Conservation (phyloP, 306 rosid genomes). For the Lathyrus oleraceus region DNA sequence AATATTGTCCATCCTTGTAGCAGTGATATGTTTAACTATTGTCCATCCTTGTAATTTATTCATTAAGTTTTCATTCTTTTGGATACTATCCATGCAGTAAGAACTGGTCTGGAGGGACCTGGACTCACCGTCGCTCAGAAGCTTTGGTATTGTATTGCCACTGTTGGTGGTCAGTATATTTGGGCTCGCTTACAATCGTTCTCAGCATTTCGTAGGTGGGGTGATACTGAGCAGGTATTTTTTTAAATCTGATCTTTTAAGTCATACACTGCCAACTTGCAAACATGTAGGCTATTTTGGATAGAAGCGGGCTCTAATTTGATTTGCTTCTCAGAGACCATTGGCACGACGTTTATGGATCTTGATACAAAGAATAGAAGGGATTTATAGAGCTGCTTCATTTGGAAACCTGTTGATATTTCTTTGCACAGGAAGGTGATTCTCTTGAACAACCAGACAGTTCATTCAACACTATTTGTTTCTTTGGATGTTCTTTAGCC, state of each 20-base stretch:
- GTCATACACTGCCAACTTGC: slow-evolving; percentile 7
- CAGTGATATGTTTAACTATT: too few species aligned
- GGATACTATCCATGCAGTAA: slow-evolving; percentile 56
- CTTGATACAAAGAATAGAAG: slow-evolving; percentile 83
- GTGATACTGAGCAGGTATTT: slow-evolving; percentile 95
- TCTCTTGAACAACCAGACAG: slow-evolving; percentile 4
- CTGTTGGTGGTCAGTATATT: slow-evolving; percentile 94
- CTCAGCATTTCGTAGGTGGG: slow-evolving; percentile 99
- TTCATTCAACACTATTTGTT: slow-evolving; percentile 13
- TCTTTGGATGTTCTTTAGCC: not conserved
- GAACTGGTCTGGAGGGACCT: slow-evolving; percentile 98
- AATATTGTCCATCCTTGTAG: too few species aligned
- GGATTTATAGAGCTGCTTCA: slow-evolving; percentile 91
- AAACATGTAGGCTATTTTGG: not conserved
- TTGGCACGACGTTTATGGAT: slow-evolving; percentile 83
- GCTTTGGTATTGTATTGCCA: slow-evolving; percentile 88
- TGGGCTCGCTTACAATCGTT: slow-evolving; percentile 95
- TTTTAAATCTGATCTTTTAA: slow-evolving; percentile 19
- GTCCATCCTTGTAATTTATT: not conserved
- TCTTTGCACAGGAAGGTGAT: slow-evolving; percentile 93
- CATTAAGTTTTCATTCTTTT: slow-evolving; percentile 23
- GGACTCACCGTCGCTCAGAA: slow-evolving; percentile 91
- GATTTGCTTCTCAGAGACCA: slow-evolving; percentile 66
- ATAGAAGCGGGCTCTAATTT: slow-evolving; percentile 30
- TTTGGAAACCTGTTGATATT: slow-evolving; percentile 92